These are phyloP conservation scores for Camillea tinctor DNA, from an alignment of 2,329 filamentous ascomycete species.

Conservation along the genomic window DNA sequence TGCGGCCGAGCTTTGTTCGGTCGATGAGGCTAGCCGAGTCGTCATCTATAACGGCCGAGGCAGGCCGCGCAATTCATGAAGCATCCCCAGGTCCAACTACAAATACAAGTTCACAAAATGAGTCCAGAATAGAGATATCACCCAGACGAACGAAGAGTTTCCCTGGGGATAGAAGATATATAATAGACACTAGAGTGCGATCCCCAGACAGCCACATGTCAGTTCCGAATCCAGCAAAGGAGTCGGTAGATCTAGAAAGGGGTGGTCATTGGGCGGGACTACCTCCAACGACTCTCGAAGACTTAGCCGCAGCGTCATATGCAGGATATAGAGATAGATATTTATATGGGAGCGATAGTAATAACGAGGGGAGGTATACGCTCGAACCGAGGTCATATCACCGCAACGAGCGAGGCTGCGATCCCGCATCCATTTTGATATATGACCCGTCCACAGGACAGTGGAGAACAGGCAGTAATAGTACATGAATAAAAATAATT, in stretches of 20 bases:
- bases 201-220: neutral
- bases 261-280: neutral
- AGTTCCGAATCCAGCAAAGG: neutral
- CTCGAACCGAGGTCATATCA: neutral
- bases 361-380: neutral
- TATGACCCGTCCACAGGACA: neutral
- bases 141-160: neutral
- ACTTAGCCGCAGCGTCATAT: no score
- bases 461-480: neutral
- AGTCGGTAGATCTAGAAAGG: neutral
- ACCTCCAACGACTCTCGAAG: neutral
- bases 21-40: neutral
- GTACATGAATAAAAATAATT: neutral
- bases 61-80: neutral
- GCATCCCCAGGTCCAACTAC: neutral
- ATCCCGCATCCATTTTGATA: neutral
- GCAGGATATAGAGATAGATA: neutral
- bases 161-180: neutral
- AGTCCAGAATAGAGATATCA: neutral
- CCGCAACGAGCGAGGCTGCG: neutral
- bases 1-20: neutral
- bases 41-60: neutral
- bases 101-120: neutral
- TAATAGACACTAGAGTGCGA: neutral
- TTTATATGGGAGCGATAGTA: neutral